phyloP scores from a whole-genome alignment of 345 rosid species.

The Syzygium oleosum region DNA sequence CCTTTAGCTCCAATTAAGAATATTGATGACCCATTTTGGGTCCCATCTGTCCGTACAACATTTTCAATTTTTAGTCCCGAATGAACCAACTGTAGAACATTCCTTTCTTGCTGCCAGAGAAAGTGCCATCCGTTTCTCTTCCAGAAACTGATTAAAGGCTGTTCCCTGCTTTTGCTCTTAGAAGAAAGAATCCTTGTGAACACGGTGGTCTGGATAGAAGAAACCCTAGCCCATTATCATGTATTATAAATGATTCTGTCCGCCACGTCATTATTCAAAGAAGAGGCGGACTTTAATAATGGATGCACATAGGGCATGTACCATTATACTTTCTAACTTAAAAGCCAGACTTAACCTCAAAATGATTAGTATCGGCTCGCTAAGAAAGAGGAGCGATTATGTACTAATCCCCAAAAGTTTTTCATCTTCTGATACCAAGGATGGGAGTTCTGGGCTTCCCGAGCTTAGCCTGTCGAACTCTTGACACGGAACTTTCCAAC shows the following conservation, averaged over 20 bases:
- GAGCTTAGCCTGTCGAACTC: not conserved
- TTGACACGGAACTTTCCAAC: not conserved
- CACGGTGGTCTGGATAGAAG: not conserved
- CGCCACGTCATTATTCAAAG: too few relatives aligned
- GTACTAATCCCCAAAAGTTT: not conserved
- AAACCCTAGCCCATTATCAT: not conserved
- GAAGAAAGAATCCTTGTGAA: not conserved
- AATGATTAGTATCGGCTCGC: not conserved
- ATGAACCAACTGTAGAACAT: not conserved
- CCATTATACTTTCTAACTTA: not conserved
- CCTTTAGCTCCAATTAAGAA: not conserved
- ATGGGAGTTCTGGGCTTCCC: not conserved
- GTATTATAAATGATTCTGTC: too few relatives aligned
- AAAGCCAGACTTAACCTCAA: not conserved
- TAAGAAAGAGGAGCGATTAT: not conserved
- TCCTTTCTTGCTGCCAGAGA: not conserved
- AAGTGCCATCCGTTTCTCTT: not conserved
- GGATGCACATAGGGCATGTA: not conserved
- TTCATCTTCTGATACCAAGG: not conserved
- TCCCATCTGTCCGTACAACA: not conserved
- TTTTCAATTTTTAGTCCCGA: not conserved
- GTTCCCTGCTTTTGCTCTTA: not conserved
- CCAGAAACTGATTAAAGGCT: not conserved
- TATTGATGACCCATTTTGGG: not conserved
- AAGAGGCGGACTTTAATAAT: rapidly evolving